A percentile compares a stretch with the other conserved stretches of the same genome.
phyloP scores from a whole-genome alignment of 208 protist species.

The Angomonas desouzai region DNA sequence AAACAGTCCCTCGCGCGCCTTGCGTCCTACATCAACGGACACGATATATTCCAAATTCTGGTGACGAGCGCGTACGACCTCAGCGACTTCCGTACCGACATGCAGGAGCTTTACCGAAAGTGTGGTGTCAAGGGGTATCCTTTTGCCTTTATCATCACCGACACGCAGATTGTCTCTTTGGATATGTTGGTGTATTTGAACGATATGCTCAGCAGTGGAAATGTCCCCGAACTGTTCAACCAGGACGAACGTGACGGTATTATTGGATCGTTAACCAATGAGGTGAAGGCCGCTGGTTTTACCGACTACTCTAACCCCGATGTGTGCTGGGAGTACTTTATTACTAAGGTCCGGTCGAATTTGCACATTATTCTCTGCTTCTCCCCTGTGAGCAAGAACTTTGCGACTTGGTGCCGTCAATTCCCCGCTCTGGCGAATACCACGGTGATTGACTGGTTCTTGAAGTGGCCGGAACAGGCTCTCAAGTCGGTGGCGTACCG shows the following conservation, averaged over 20 bases:
- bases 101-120: conserved; percentile 96
- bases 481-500: conserved; percentile 94
- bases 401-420: conserved; percentile 95
- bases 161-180: conserved; percentile 96
- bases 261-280: conserved; percentile 85
- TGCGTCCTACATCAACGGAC: conserved; percentile 96
- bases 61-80: conserved; percentile 96
- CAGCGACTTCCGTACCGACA: conserved; percentile 94
- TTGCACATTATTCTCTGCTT: conserved; percentile 98
- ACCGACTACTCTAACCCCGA: conserved; percentile 90
- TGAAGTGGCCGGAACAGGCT: conserved; percentile 97
- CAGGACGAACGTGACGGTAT: conserved; percentile 92
- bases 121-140: conserved; percentile 93
- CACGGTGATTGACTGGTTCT: conserved; percentile 99
- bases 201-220: conserved; percentile 96
- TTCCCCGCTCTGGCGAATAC: conserved; percentile 98
- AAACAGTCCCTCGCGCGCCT: conserved; percentile 94
- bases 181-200: conserved; percentile 98
- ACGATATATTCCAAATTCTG: conserved; percentile 98
- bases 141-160: conserved; percentile 96
- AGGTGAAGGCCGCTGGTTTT: conserved; percentile 89
- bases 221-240: conserved; percentile 95
- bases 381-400: conserved; percentile 97
- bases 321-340: conserved; percentile 96
- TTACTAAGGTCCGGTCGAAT: conserved; percentile 95